Conservation (phyloP, 2,329 filamentous ascomycete genomes). For the Ascocoryne sarcoides region DNA sequence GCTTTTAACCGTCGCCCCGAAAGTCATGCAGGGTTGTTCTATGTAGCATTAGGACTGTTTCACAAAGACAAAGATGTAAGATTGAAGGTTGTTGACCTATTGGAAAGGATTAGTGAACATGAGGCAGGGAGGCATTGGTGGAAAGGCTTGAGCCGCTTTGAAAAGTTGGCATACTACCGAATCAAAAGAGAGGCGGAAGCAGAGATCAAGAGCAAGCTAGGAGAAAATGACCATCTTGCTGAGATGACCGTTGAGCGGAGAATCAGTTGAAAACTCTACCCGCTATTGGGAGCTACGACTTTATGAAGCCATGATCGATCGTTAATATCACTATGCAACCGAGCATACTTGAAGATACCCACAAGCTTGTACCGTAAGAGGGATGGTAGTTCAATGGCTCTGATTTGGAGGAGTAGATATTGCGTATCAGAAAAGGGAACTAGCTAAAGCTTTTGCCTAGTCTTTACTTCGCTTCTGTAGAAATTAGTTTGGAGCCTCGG, state of each 20-base stretch:
- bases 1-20: conserved; percentile 76
- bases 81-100: conserved; percentile 63
- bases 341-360: conserved; percentile 18
- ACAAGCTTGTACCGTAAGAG: conserved; percentile 5
- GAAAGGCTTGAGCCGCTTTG: conserved; percentile 75
- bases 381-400: not conserved
- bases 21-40: conserved; percentile 81
- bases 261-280: conserved; percentile 35
- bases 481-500: conserved; percentile 18
- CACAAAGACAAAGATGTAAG: conserved; percentile 79
- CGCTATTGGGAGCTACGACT: conserved; percentile 19
- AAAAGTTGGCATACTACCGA: conserved; percentile 76
- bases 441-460: conserved; percentile 20
- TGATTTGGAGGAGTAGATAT: not conserved
- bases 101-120: conserved; percentile 77
- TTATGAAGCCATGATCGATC: conserved; percentile 17
- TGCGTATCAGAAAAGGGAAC: not conserved
- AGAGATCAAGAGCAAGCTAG: conserved; percentile 33
- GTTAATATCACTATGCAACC: conserved; percentile 18
- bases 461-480: conserved; percentile 16
- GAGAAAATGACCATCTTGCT: conserved; percentile 13
- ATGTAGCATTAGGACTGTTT: conserved; percentile 82
- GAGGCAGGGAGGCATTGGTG: conserved; percentile 93
- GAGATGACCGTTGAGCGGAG: conserved; percentile 35
- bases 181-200: conserved; percentile 59